These are phyloP conservation scores for Porcisia hertigi DNA, from an alignment of 208 protist species.

Conservation along the genomic window DNA sequence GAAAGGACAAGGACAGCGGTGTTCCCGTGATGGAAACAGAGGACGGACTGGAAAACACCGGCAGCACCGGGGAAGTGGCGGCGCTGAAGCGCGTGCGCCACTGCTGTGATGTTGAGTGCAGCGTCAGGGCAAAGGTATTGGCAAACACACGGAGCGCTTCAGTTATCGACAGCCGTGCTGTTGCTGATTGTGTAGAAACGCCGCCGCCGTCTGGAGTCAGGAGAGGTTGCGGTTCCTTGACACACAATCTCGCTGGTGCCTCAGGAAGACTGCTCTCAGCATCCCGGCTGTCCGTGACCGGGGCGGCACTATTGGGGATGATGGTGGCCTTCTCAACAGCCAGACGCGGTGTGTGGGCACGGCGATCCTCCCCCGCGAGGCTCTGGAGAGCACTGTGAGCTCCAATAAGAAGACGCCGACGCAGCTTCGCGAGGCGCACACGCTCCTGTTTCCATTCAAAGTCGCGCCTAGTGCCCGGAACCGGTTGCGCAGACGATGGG, in stretches of 20 bases:
- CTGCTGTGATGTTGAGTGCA: slow-evolving; percentile 16
- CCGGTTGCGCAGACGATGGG: not conserved
- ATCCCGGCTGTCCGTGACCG: not conserved
- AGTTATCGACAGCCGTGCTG: not conserved
- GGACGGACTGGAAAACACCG: not conserved
- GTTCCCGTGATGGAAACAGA: not conserved
- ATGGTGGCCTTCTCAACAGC: not conserved
- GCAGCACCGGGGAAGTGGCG: slow-evolving; percentile 8
- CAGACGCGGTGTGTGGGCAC: slow-evolving; percentile 4
- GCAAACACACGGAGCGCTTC: slow-evolving; percentile 26
- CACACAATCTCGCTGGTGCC: not conserved
- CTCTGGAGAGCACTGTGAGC: slow-evolving; percentile 23
- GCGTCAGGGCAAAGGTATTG: slow-evolving; percentile 28
- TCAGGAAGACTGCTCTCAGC: not conserved
- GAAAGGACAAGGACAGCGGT: slow-evolving; percentile 3
- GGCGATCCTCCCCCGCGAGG: slow-evolving; percentile 10
- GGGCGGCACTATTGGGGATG: not conserved
- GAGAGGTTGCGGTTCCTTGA: not conserved
- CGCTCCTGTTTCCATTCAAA: not conserved
- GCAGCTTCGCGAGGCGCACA: slow-evolving; percentile 1
- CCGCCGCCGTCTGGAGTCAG: not conserved
- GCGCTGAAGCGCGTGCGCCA: slow-evolving; percentile 10
- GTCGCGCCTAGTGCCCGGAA: not conserved
- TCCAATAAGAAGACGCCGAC: slow-evolving; percentile 17
- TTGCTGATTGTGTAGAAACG: not conserved